Evolutionary conservation across 129 eudicot species (phyloP).

Genomic region (Flaveria bidentis): DNA sequence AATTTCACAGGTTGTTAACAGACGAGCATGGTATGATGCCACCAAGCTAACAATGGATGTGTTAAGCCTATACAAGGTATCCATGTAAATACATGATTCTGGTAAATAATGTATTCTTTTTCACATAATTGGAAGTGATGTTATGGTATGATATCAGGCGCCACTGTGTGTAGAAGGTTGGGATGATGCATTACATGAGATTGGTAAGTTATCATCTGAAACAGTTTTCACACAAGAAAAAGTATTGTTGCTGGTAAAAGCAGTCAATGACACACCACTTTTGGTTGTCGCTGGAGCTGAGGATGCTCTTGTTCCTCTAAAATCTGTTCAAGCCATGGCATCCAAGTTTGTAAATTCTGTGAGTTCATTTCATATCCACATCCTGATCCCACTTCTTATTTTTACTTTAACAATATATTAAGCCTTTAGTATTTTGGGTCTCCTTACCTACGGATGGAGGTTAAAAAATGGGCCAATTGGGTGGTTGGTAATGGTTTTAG

Average conservation of each 20-base stretch:
- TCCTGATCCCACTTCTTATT: neutral
- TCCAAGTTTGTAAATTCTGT: slow-evolving; percentile 88
- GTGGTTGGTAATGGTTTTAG: neutral
- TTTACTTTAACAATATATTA: neutral
- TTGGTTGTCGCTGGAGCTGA: slow-evolving; percentile 93
- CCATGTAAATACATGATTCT: neutral
- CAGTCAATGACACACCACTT: slow-evolving; percentile 66
- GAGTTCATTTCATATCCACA: slow-evolving; percentile 36
- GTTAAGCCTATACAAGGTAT: slow-evolving; percentile 84
- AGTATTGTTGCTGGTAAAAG: slow-evolving; percentile 57
- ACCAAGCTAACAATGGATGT: slow-evolving; percentile 88
- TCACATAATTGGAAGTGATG: slow-evolving; percentile 3
- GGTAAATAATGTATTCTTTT: neutral
- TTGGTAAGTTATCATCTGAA: slow-evolving; percentile 77
- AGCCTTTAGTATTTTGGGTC: neutral
- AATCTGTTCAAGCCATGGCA: slow-evolving; percentile 82
- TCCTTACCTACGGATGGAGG: neutral
- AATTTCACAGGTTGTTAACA: slow-evolving; percentile 83
- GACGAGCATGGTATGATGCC: slow-evolving; percentile 97
- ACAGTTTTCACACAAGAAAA: slow-evolving; percentile 67
- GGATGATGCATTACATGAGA: slow-evolving; percentile 97
- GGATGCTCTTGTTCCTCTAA: slow-evolving; percentile 79
- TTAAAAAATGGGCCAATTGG: neutral
- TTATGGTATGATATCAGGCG: slow-evolving; percentile 52
- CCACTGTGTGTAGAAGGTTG: slow-evolving; percentile 91